phyloP scores from a whole-genome alignment of 2,329 filamentous ascomycete species.

The Akanthomyces uredinophilus region DNA sequence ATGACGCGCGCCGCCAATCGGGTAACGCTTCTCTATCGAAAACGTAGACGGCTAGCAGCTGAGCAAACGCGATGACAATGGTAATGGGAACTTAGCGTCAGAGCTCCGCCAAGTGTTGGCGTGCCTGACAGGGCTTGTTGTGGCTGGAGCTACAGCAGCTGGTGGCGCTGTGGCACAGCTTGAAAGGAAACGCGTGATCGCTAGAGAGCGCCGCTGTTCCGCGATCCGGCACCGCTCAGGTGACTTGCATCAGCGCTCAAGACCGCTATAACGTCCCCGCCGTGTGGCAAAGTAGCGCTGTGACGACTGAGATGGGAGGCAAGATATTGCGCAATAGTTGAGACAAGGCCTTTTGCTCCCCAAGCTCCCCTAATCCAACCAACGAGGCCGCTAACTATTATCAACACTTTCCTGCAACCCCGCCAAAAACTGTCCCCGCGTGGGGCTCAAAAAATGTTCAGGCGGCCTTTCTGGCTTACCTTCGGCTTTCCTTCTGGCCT shows the following conservation, averaged over 20 bases:
- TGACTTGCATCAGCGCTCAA: background rate
- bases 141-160: background rate
- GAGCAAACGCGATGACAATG: background rate
- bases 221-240: slow-evolving; percentile 10
- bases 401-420: background rate
- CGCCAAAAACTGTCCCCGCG: slow-evolving; percentile 8
- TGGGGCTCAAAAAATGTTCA: slow-evolving; percentile 3
- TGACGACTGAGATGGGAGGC: no score
- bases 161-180: background rate
- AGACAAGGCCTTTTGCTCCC: background rate
- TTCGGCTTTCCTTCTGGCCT: slow-evolving; percentile 13
- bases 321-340: no score
- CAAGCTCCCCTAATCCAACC: background rate
- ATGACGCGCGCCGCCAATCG: background rate
- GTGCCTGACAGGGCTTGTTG: background rate
- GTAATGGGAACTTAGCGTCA: background rate
- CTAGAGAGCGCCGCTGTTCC: slow-evolving; percentile 5
- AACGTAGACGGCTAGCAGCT: background rate
- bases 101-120: background rate
- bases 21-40: background rate
- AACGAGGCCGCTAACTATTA: background rate
- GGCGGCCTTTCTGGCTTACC: slow-evolving; percentile 13
- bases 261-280: background rate
- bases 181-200: slow-evolving; percentile 4
- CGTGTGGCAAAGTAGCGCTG: background rate